Base-by-base conservation (phyloP, 1,284 basidiomycete species). In the Trametes hirsuta region DNA sequence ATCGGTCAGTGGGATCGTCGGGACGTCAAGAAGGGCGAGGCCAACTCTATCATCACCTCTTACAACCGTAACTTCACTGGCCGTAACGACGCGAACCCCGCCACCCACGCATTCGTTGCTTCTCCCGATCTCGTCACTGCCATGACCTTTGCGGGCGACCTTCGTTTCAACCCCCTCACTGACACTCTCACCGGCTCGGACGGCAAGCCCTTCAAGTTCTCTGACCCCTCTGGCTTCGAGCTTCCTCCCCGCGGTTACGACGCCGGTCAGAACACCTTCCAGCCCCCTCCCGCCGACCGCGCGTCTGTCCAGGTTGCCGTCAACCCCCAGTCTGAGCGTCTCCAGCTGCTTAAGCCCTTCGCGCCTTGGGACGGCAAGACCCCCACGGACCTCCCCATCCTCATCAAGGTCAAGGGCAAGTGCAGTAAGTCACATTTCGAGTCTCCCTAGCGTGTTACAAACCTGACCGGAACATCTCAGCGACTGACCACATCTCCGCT, bases 11-110 rank as follows among this genome's bases (percentile, higher is more conserved):
- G 97, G 97, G 95, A 99, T 81, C 87, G 97, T 74, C 81, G 87
- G 70, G 97, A 99, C 72, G 93, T 98, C 60, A 90, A 93, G 85
- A 99, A 96, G 87, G 97, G 97, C 72, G 93, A 93, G 71, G 83
- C 86, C 73, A 99, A 99, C 89, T 95, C 95, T 25, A 97, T 98
- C 83, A 94, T 98, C 80, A 97, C 97, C 55, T 98, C 96, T 25
- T 99, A 99, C 89, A 99, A 99, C 90, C 95, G 97, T 79, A 99
- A 99, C 91, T 99, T 99, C 83, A 98, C 97, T 69, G 97, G 95
- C 64, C 95, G 97, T 77, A 99, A 99, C 80, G 97, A 99, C 75
- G 97, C 97, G 71, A 99, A 99, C 87, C 95, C 96, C 39, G 95
- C 95, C 65, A 99, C 97, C 51, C 97, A 98, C 79, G 95, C 96